These are phyloP conservation scores for Globisporangium spiculum DNA, from an alignment of 352 stramenopile species.

Conservation along the genomic window DNA sequence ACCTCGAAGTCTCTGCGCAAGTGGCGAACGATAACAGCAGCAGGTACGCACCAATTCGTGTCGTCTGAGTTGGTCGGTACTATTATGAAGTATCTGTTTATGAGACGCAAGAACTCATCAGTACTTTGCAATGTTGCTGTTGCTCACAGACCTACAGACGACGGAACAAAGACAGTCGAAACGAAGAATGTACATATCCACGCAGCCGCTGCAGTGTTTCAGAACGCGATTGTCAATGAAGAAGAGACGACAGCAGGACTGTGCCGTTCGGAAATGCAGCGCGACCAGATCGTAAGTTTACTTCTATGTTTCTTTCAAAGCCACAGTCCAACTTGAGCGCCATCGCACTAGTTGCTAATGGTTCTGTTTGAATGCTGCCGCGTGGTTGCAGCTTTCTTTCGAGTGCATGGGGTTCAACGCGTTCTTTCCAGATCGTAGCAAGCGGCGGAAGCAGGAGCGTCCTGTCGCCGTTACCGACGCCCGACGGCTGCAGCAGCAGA, in stretches of 20 bases:
- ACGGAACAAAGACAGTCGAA: background rate
- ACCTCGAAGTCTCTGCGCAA: slow-evolving; percentile 11
- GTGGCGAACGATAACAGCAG: background rate
- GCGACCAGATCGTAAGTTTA: slow-evolving; percentile 17
- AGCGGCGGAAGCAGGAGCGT: background rate
- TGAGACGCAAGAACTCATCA: background rate
- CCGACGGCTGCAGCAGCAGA: slow-evolving; percentile 13
- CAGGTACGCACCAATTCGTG: background rate
- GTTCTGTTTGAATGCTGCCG: background rate
- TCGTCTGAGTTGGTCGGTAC: background rate
- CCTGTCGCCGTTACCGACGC: background rate
- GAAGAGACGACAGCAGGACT: slow-evolving; percentile 1
- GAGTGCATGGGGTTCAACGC: slow-evolving; percentile 15
- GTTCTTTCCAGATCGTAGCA: slow-evolving; percentile 10
- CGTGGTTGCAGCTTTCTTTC: background rate
- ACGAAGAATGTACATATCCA: slow-evolving; percentile 2
- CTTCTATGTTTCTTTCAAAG: background rate
- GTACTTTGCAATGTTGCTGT: background rate
- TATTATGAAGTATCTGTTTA: background rate
- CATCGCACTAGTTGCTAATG: background rate
- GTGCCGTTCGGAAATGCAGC: slow-evolving; percentile 1
- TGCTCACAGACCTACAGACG: background rate
- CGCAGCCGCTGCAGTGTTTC: slow-evolving; percentile 1
- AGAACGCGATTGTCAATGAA: slow-evolving; percentile 1
- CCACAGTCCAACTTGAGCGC: background rate